A percentile compares a stretch with the other conserved stretches of the same genome.
Evolutionary conservation across 306 rosid species (phyloP).

Genomic region (Dryas octopetala): DNA sequence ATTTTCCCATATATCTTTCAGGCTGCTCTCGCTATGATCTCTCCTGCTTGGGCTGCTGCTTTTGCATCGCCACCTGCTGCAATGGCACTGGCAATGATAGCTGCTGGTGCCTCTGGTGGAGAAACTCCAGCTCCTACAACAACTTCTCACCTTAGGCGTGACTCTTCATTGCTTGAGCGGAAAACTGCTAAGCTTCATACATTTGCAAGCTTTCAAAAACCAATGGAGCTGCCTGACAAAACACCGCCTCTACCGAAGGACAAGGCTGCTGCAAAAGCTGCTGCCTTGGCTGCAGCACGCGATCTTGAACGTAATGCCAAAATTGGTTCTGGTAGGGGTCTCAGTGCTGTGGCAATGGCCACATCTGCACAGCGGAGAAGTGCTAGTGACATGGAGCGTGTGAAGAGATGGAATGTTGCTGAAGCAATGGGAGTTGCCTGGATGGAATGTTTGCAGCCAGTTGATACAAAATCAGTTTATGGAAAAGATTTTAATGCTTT

Average conservation of each 20-base stretch:
- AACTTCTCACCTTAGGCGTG: slow-evolving; percentile 68
- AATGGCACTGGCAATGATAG: slow-evolving; percentile 99
- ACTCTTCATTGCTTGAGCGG: slow-evolving; percentile 78
- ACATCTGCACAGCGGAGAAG: slow-evolving; percentile 91
- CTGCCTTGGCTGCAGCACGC: slow-evolving; percentile 95
- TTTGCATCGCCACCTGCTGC: slow-evolving; percentile 99
- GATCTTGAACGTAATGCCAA: slow-evolving; percentile 78
- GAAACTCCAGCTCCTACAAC: slow-evolving; percentile 65
- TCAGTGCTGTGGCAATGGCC: slow-evolving; percentile 99
- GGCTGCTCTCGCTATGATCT: slow-evolving; percentile 88
- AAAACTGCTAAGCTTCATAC: slow-evolving; percentile 73
- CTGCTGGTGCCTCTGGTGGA: slow-evolving; percentile 94
- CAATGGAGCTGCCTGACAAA: slow-evolving; percentile 56
- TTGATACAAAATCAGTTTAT: slow-evolving; percentile 88
- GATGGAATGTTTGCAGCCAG: slow-evolving; percentile 97
- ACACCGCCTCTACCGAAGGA: slow-evolving; percentile 70
- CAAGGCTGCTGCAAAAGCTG: slow-evolving; percentile 97
- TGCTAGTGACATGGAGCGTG: slow-evolving; percentile 84
- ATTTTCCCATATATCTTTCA: slow-evolving; percentile 38
- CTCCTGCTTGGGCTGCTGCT: slow-evolving; percentile 99
- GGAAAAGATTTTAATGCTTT: slow-evolving; percentile 92
- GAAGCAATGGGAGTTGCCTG: slow-evolving; percentile 99
- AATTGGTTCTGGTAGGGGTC: slow-evolving; percentile 98
- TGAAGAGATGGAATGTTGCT: slow-evolving; percentile 76
- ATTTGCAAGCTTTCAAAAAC: slow-evolving; percentile 95